Conservation (phyloP, 768 basidiomycete species). For the Agaricus subrufescens region DNA sequence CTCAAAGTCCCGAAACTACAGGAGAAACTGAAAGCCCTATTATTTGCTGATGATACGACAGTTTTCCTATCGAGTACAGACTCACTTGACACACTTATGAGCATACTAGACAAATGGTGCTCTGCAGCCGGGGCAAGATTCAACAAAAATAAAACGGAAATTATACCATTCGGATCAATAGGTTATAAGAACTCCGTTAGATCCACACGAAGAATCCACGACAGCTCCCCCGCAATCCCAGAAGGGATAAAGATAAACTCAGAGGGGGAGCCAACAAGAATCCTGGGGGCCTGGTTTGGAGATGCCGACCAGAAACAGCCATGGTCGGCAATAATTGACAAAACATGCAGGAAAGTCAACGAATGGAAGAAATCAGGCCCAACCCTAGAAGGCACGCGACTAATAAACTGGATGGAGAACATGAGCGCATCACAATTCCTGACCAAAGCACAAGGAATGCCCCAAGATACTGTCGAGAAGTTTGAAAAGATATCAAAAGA, state of each 20-base stretch:
- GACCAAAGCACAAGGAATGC: not conserved
- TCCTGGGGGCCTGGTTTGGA: constrained; percentile 30
- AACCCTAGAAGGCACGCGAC: constrained; percentile 3
- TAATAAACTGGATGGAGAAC: not conserved
- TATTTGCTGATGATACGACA: constrained; percentile 33
- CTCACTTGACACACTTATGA: not conserved
- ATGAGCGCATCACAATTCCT: not conserved
- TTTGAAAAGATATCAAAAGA: constrained; percentile 12
- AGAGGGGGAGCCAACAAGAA: constrained; percentile 24
- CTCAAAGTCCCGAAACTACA: constrained; percentile 12
- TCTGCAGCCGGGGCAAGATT: constrained; percentile 20
- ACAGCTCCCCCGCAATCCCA: constrained; percentile 9
- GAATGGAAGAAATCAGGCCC: constrained; percentile 22
- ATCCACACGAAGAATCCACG: constrained; percentile 2
- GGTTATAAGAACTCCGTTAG: constrained; percentile 9
- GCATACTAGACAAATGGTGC: not conserved
- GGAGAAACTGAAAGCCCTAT: constrained; percentile 19
- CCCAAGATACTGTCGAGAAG: not conserved
- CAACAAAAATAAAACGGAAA: constrained; percentile 16
- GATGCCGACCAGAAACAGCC: constrained; percentile 18
- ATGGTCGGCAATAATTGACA: constrained; percentile 21
- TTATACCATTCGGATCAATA: constrained; percentile 31
- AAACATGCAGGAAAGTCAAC: constrained; percentile 19
- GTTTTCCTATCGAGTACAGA: constrained; percentile 12
- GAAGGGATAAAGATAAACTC: constrained; percentile 21